Base-by-base conservation (phyloP, 2,329 filamentous ascomycete species). In the Fusarium caatingaense region DNA sequence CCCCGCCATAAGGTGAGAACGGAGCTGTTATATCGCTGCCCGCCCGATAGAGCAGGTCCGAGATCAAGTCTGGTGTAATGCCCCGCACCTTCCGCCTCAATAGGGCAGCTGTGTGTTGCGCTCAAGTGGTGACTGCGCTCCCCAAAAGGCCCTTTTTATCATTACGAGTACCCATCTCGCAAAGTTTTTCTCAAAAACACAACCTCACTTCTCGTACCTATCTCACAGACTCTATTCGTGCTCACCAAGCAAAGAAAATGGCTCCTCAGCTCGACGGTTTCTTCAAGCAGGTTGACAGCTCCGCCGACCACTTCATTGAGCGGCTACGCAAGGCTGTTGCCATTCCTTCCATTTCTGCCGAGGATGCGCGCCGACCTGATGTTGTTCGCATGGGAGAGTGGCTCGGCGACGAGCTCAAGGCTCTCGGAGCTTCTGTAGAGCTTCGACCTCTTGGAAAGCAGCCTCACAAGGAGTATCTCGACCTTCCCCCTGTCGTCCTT, bases 371-470 rank as follows among this genome's bases (percentile, higher is more conserved):
- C 77, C 91, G 96, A 64, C 91, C 91, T 58, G 94, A 99, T 86
- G 96, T 99, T 68, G 89, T 99, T 77, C 93, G 91, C 85, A 99
- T 99, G 96, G 96, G 93, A 75, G 87, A 97, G 76, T 99, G 91
- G 80, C 91, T 99, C 69, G 93, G 91, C 70, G 84, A 86, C 55
- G 93, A 98, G 84, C 90, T 99, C 73, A 91, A 91, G 81, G 83
- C 85, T 21, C 89, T 99, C 27, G 96, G 96, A 65, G 96, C 94
- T 71, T 87, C 91, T 71, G 94, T 98, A 72, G 91, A 98, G 83
- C 88, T 95, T 76, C 91, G 95, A 58, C 89, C 90, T 28, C 88
- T 98, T 15, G 96, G 96, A 78, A 94, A 94, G 83, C 95, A 99
- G 84, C 94, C 93, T 60, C 92, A 93, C 78, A 93, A 93, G 79